Evolutionary conservation across 176 grass and related monocot genomes (phyloP), one percentile per base, ranked within the genome.

Genomic region (Elymus sibiricus): DNA sequence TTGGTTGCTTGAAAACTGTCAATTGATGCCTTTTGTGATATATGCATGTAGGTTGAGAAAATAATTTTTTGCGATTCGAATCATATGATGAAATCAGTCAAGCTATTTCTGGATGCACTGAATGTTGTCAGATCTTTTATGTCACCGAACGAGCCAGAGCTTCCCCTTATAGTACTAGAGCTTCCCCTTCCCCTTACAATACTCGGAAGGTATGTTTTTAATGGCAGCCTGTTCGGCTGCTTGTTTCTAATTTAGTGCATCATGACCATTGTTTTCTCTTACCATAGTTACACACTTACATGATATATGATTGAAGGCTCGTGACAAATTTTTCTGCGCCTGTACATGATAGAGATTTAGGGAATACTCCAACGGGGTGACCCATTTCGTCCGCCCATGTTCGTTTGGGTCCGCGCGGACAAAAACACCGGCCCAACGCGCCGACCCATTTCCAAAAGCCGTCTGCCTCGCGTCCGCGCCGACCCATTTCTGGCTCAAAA

Each of bases 41-140:
- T 81, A 62, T 81, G 5, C 87, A 86, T 91, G 84, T 75, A 98
- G 95, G 79, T 98, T 69, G 86, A 95, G 78, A 79, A 95, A 86
- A 95, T 80, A 70, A 92, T 98, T 70, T 98, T 98, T 89, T 81
- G 62, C 21, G 95, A 95, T 44, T 92, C 93, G 46, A 98, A 98
- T 92, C 37, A 85, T 87, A 88, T 86, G 31, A 62, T 92, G 72
- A 98, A 90, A 86, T 98, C 95, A 63, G 90, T 93, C 85, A 84
- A 95, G 67, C 80, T 94, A 77, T 87, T 98, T 87, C 79, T 98
- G 89, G 89, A 95, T 90, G 87, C 89, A 83, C 75, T 98, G 70
- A 98, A 98, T 88, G 86, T 83, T 62, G 51, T 95, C 66, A 95
- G 95, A 84, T 93, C 91, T 87, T 90, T 87, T 90, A 88, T 88